Evolutionary conservation across 2,329 filamentous ascomycete genomes (phyloP).

Genomic region (Fusarium coicis): DNA sequence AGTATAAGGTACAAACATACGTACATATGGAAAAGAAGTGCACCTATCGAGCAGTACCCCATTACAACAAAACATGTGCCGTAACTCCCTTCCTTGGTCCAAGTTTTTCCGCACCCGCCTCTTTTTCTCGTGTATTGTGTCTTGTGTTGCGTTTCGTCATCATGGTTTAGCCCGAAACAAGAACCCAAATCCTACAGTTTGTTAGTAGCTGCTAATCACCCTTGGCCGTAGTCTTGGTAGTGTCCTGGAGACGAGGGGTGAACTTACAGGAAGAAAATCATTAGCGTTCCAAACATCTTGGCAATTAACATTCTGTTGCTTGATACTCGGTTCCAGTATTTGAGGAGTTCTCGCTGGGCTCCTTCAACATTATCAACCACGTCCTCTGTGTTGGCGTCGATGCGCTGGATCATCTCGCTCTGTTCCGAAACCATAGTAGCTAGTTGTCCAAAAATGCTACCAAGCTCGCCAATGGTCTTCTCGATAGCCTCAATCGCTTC

Average conservation of each 20-base stretch:
- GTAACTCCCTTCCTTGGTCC: constrained; percentile 19
- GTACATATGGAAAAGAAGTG: constrained; percentile 37
- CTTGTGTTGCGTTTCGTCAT: constrained; percentile 2
- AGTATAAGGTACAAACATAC: constrained; percentile 33
- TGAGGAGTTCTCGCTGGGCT: constrained; percentile 92
- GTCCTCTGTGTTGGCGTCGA: constrained; percentile 97
- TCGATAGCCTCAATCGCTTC: constrained; percentile 98
- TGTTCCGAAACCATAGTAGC: constrained; percentile 98
- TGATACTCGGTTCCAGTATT: constrained; percentile 95
- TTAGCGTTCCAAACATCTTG: constrained; percentile 82
- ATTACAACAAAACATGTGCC: constrained; percentile 42
- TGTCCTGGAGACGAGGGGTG: background rate
- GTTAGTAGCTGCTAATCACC: constrained; percentile 14
- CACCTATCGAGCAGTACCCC: constrained; percentile 31
- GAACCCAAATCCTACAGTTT: constrained; percentile 51
- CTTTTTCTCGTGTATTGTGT: constrained; percentile 19
- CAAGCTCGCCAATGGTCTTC: constrained; percentile 91
- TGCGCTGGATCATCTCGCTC: constrained; percentile 96
- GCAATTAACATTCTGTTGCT: constrained; percentile 96
- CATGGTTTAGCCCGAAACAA: constrained; percentile 51
- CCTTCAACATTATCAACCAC: constrained; percentile 99
- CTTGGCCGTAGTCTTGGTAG: background rate
- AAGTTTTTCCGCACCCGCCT: constrained; percentile 19
- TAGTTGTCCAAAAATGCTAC: constrained; percentile 90
- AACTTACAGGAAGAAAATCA: constrained; percentile 85